Conservation (phyloP, 2,329 filamentous ascomycete genomes). For the Fusarium coicis region DNA sequence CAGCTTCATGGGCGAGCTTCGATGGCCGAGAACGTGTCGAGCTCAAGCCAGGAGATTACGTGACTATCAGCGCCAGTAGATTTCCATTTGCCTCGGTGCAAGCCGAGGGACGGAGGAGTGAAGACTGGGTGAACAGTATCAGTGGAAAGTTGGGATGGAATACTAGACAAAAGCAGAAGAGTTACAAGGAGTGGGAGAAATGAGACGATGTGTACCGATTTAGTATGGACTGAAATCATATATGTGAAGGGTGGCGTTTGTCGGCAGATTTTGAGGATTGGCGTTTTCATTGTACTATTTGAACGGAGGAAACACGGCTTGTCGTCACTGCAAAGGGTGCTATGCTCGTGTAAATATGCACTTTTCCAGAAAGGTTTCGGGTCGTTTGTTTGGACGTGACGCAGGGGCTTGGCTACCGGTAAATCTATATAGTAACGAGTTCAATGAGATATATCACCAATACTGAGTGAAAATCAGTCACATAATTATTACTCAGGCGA, state of each 20-base stretch:
- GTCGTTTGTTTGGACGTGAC: neutral
- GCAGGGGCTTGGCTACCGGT: neutral
- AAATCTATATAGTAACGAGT: neutral
- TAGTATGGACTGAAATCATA: neutral
- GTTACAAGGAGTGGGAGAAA: conserved; percentile 60
- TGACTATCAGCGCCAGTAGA: conserved; percentile 82
- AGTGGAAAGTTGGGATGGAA: conserved; percentile 85
- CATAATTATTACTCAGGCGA: too few relatives aligned
- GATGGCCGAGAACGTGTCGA: conserved; percentile 92
- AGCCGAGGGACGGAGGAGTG: conserved; percentile 73
- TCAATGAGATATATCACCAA: neutral
- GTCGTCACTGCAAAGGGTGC: neutral
- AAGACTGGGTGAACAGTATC: conserved; percentile 87
- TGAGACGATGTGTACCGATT: conserved; percentile 18
- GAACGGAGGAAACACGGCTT: neutral
- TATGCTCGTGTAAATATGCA: neutral
- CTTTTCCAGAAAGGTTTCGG: neutral
- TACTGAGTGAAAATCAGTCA: neutral
- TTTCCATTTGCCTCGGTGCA: conserved; percentile 85
- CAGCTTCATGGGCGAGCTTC: conserved; percentile 96
- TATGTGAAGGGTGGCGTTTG: conserved; percentile 9
- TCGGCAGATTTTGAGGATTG: neutral
- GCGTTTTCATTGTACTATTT: neutral
- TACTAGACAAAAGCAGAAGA: conserved; percentile 80
- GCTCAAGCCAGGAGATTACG: conserved; percentile 81